Evolutionary conservation across 495 filamentous ascomycete genomes (phyloP).

Genomic region (Pyronema omphalodes): DNA sequence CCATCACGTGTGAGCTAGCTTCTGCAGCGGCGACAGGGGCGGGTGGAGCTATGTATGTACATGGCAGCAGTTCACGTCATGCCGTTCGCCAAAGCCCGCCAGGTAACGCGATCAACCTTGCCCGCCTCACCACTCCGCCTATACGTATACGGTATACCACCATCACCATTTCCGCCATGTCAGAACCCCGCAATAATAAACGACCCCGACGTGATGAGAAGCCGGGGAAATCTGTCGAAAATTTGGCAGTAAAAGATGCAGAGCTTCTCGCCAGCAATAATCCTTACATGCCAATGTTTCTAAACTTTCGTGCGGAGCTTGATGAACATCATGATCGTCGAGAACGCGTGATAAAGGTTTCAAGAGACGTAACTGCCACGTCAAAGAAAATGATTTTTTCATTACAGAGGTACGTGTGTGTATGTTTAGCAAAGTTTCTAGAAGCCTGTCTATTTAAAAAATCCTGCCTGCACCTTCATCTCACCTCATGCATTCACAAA

Average conservation of each 20-base stretch:
- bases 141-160: not conserved
- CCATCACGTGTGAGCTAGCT: no score
- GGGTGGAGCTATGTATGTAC: no score
- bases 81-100: no score
- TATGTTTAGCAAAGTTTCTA: no score
- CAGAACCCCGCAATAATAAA: not conserved
- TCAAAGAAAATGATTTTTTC: slow-evolving; percentile 99
- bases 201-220: not conserved
- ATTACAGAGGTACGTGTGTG: slow-evolving; percentile 50
- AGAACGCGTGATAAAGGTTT: slow-evolving; percentile 73
- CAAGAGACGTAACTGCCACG: slow-evolving; percentile 72
- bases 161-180: not conserved
- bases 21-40: no score
- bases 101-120: no score
- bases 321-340: slow-evolving; percentile 89
- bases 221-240: not conserved
- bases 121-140: no score
- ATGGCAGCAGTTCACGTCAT: no score
- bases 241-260: not conserved
- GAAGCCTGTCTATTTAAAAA: not conserved
- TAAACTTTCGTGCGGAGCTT: slow-evolving; percentile 63
- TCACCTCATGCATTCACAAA: no score
- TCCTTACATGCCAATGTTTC: slow-evolving; percentile 60
- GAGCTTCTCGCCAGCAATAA: slow-evolving; percentile 20
- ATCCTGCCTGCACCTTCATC: not conserved